Evolutionary conservation across 495 filamentous ascomycete species (phyloP).

Genomic region (Immersiella caudata): DNA sequence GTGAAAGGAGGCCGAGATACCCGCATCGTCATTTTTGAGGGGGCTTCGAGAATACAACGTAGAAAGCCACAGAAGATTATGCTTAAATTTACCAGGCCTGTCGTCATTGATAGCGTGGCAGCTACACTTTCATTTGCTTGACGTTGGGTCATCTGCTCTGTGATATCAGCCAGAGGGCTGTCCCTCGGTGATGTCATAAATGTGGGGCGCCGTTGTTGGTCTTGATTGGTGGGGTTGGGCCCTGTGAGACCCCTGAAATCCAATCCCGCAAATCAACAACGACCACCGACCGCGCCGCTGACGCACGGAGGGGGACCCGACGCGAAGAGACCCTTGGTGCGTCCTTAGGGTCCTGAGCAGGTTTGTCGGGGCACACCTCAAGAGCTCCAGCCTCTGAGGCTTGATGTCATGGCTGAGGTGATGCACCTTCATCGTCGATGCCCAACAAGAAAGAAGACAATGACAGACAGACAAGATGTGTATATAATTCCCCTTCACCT

Average conservation of each 20-base stretch:
- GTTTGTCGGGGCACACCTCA: neutral
- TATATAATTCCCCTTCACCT: conserved; percentile 7
- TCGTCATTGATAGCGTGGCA: neutral
- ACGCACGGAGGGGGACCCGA: conserved; percentile 1
- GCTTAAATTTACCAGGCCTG: neutral
- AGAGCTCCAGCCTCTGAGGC: neutral
- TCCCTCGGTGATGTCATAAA: conserved; percentile 13
- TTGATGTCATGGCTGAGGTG: conserved; percentile 13
- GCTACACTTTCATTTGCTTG: neutral
- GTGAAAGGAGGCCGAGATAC: neutral
- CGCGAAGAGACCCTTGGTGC: conserved; percentile 14
- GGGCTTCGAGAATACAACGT: neutral
- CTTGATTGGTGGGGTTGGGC: neutral
- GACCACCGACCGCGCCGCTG: neutral
- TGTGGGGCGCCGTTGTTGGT: neutral
- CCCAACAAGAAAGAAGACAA: neutral
- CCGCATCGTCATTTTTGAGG: conserved; percentile 4
- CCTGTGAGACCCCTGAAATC: neutral
- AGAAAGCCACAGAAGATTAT: neutral
- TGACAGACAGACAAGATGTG: neutral
- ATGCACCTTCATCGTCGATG: neutral
- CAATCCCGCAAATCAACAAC: neutral
- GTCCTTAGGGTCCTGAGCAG: conserved; percentile 16
- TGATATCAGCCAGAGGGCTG: neutral
- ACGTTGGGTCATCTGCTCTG: neutral